phyloP scores from a whole-genome alignment of 345 rosid species.

The Salix caprea region DNA sequence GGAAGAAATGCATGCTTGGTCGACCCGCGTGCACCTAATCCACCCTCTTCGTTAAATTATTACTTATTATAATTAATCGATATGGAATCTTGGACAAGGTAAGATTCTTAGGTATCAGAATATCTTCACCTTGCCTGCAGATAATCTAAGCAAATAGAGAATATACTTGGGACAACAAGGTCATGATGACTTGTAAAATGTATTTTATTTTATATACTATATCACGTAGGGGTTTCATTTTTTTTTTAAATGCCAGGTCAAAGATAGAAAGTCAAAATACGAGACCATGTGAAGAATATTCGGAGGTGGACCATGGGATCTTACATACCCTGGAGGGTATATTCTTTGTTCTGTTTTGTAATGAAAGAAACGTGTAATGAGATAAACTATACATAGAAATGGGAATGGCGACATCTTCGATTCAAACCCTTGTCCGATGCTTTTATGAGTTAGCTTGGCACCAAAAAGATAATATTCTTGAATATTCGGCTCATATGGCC shows the following conservation, averaged over 20 bases:
- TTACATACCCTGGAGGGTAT: background rate
- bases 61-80: background rate
- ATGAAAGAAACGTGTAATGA: background rate
- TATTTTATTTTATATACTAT: background rate
- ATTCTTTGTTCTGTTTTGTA: background rate
- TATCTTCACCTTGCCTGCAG: conserved; percentile 20
- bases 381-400: background rate
- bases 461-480: background rate
- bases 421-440: background rate
- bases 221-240: too few species aligned
- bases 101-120: conserved; percentile 33
- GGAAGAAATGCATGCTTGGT: background rate
- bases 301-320: conserved; percentile 11
- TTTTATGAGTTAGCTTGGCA: background rate
- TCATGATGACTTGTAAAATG: background rate
- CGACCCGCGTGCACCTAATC: background rate
- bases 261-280: background rate
- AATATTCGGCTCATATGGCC: background rate
- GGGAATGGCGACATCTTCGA: background rate
- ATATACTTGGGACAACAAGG: conserved; percentile 21
- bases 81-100: conserved; percentile 28
- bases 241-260: background rate
- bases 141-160: conserved; percentile 23
- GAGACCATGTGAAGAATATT: conserved; percentile 27
- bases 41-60: background rate